Percentiles rank a stretch among this genome's conserved stretches.
These are phyloP conservation scores for Nannizziopsis arthrosporioides DNA, from an alignment of 2,329 filamentous ascomycete genomes.

Conservation along the genomic window DNA sequence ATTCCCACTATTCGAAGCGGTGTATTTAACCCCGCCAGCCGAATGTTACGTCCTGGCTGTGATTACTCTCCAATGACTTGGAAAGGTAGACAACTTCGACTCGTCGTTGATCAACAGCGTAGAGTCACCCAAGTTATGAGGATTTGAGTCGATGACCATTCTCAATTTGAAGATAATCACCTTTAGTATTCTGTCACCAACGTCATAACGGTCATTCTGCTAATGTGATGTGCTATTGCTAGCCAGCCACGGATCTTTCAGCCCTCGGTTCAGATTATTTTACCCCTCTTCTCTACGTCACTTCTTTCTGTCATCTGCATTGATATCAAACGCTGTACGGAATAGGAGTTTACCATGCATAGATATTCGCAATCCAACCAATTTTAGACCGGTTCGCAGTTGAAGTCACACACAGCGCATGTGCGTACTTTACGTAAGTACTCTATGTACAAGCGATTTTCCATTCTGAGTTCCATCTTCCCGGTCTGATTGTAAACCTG, in stretches of 20 bases:
- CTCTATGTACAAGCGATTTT: no score
- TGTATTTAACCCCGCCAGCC: slow-evolving; percentile 35
- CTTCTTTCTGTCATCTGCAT: no score
- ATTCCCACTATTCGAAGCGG: slow-evolving; percentile 48
- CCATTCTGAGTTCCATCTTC: no score
- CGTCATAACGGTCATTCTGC: background rate
- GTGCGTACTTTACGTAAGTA: no score
- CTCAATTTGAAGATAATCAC: background rate
- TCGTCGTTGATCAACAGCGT: slow-evolving; percentile 51
- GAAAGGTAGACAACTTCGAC: slow-evolving; percentile 46
- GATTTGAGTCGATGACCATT: slow-evolving; percentile 28
- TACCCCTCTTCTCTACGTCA: no score
- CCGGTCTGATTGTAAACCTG: no score
- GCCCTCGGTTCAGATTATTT: no score
- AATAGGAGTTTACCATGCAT: background rate
- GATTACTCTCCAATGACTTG: slow-evolving; percentile 22
- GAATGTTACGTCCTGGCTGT: slow-evolving; percentile 8
- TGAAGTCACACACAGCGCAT: no score
- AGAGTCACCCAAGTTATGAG: slow-evolving; percentile 46
- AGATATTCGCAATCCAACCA: background rate
- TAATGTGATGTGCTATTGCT: background rate
- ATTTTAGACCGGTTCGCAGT: no score
- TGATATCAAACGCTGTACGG: background rate
- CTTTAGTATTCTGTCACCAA: background rate
- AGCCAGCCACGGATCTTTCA: no score